Evolutionary conservation across 148 eudicot species (phyloP).

Genomic region (Vaccinium macrocarpon): DNA sequence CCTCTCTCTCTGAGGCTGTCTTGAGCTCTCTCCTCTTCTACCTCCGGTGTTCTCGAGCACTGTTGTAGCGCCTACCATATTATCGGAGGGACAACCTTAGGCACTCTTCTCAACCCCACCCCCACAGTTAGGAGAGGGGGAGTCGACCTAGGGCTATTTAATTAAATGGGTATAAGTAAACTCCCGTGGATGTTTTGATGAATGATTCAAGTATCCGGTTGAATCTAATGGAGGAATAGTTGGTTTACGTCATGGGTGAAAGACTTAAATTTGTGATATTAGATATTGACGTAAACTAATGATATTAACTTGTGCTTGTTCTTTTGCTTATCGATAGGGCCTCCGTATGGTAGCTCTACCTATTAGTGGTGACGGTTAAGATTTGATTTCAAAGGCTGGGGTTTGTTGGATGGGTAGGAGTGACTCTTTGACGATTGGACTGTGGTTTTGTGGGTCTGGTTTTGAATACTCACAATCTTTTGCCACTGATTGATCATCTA

Average conservation of each 20-base stretch:
- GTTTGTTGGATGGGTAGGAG: not conserved
- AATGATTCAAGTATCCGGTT: not conserved
- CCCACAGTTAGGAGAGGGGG: not conserved
- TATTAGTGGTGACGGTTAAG: not conserved
- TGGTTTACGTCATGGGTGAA: not conserved
- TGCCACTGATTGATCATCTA: not conserved
- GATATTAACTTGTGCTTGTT: not conserved
- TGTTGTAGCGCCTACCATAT: no score
- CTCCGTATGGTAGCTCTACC: not conserved
- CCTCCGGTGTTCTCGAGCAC: no score
- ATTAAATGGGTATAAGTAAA: not conserved
- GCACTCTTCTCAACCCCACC: no score
- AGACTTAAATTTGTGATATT: not conserved
- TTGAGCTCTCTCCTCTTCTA: no score
- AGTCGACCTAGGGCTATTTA: not conserved
- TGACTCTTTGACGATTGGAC: no score
- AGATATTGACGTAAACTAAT: not conserved
- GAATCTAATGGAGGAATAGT: not conserved
- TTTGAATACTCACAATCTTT: not conserved
- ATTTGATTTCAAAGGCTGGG: not conserved
- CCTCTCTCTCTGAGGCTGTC: no score
- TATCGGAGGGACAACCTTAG: no score
- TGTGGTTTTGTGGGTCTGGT: not conserved
- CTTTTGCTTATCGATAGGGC: not conserved
- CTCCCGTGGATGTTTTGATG: not conserved